phyloP scores from a whole-genome alignment of 805 yeast genomes.

The Starmerella tilneyi region DNA sequence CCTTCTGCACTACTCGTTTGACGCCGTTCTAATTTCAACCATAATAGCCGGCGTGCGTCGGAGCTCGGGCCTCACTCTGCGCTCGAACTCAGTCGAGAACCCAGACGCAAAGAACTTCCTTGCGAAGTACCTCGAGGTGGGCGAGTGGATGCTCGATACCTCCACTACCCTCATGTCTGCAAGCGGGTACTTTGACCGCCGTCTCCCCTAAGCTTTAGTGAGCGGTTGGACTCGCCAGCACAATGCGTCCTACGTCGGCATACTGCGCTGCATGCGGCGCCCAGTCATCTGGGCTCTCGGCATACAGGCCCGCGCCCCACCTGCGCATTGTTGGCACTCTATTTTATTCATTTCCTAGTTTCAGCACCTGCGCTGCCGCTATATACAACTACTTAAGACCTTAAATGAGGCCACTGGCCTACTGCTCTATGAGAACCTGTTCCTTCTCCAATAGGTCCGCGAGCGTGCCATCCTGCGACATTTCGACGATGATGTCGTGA shows the following conservation, averaged over 20 bases:
- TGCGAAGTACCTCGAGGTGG: conserved; percentile 61
- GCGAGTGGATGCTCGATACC: conserved; percentile 74
- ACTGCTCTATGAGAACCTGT: conserved; percentile 56
- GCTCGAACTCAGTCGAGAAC: conserved; percentile 43
- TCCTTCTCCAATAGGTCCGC: conserved; percentile 72
- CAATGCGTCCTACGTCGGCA: no score
- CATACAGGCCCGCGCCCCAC: no score
- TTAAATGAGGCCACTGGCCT: neutral
- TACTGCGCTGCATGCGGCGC: neutral
- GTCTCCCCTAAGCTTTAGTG: conserved; percentile 17
- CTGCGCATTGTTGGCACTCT: neutral
- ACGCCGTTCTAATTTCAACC: conserved; percentile 67
- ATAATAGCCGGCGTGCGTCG: conserved; percentile 77
- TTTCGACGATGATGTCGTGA: conserved; percentile 83
- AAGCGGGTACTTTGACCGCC: conserved; percentile 56
- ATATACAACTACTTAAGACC: neutral
- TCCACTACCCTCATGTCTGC: conserved; percentile 58
- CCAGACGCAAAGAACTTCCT: conserved; percentile 36
- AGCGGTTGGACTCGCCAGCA: no score
- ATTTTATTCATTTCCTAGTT: neutral
- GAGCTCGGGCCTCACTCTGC: conserved; percentile 62
- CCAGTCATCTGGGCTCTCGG: no score
- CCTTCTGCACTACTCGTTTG: conserved; percentile 62
- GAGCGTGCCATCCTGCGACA: conserved; percentile 82
- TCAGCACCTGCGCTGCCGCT: neutral